Base-by-base conservation (phyloP, 2,329 filamentous ascomycete genomes). In the Drechslera avenae region DNA sequence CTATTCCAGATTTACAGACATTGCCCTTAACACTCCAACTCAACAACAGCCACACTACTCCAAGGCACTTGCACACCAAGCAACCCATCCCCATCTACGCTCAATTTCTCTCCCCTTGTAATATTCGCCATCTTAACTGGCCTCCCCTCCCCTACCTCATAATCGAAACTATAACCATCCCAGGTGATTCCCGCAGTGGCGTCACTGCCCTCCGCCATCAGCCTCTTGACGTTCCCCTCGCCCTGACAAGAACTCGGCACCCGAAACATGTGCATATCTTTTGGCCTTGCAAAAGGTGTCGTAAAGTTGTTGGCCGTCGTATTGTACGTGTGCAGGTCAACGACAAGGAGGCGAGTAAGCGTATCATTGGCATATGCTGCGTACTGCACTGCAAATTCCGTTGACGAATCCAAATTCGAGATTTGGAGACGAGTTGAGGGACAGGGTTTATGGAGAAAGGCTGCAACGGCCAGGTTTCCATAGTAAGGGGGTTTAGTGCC, bases 401-500 rank as follows among this genome's bases (percentile, higher is more conserved):
- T 19, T 1, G 39, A 48, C 12, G 34, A 45, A 5, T 32, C 9
- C 6, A 50, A 41, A n/a, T 14, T 4, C 0, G 47, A 45, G 28
- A 50, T 39, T 2, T 45, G 19, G 13, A 50, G 28, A 4, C 34
- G 28, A 3, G 33, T 19, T 2, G 19, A 28, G 5, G 21, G 17
- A 12, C 26, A 30, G 1, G 41, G 14, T 14, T 5, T 63, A 59
- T 35, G 75, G 74, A 68, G 62, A 83, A 81, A 3, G 4, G 79
- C 77, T 0, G 84, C 83, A 1, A 83, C 81, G 30, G 80, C 80
- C 10, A 86, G 71, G 65, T 82, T 83, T 13, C 83, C 84, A 58
- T 87, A 87, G 67, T 86, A 88, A 0, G 85, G 83, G 0, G 84
- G 74, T 62, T 85, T 86, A n/a, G 84, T 87, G 13, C 82, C 84